Evolutionary conservation across 2,329 filamentous ascomycete genomes (phyloP), one percentile per base, ranked within the genome.

Genomic region (Aspergillus unguis): DNA sequence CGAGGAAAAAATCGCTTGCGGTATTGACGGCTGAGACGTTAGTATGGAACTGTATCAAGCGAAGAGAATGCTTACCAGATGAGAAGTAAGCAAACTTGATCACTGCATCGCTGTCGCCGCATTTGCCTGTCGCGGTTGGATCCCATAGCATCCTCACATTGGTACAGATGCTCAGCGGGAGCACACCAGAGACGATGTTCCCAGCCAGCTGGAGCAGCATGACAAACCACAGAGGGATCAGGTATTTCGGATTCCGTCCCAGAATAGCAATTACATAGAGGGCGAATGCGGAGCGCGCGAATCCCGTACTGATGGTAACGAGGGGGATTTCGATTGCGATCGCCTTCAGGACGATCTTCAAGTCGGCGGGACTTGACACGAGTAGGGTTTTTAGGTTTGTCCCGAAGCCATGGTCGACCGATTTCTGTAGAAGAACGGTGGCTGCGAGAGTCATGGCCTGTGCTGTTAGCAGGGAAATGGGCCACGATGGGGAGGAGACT

Each of bases 81-180:
- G 64, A 64, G n/a, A 60, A 67, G 31, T 67, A 67, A 40, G 65
- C 63, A 36, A 65, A 67, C 1, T 57, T 54, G 25, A 67, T 61
- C 1, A 67, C 61, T 4, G 59, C 58, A 0, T 10, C 10, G 1
- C 10, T 41, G 28, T 64, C 44, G 1, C 62, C 64, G 23, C 65
- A 67, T 3, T 60, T 65, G 2, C 63, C 65, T n/a, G 62, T 42
- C 2, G 57, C 44, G 3, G 45, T 55, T 1, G 58, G 40, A 54
- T 66, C 53, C 65, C 65, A 67, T 7, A 66, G 54, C 1, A 61
- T 56, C 0, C 50, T 49, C 3, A 57, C 58, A 53, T 67, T 37
- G 11, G 55, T 54, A 41, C 65, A 67, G 45, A 67, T 65, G 41
- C 58, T 64, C 3, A 68, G 52, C 1, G 65, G 65, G 2, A 68